Conservation (phyloP, 1,284 basidiomycete genomes). For the Trametes pubescens region DNA sequence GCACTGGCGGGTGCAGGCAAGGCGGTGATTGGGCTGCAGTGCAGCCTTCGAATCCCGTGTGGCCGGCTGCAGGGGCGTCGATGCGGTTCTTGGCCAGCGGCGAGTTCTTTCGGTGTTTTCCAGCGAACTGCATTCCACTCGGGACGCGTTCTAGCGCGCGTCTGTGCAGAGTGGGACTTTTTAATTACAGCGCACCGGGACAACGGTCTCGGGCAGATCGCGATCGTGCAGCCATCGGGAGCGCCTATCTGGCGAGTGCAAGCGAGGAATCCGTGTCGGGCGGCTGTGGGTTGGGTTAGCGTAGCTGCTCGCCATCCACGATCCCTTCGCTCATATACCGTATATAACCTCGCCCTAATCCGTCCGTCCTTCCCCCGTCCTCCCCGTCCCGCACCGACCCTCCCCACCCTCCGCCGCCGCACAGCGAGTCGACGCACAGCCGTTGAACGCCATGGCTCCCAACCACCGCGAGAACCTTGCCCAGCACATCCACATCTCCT, state of each 20-base stretch:
- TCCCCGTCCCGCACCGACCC: constrained; percentile 14
- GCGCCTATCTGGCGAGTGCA: constrained; percentile 15
- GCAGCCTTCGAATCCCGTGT: not conserved
- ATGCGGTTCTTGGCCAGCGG: constrained; percentile 13
- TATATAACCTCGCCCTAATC: constrained; percentile 26
- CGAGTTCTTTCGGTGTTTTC: constrained; percentile 21
- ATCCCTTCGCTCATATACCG: constrained; percentile 13
- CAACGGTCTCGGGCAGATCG: constrained; percentile 11
- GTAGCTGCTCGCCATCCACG: constrained; percentile 18
- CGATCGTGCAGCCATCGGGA: constrained; percentile 5
- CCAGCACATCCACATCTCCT: constrained; percentile 44
- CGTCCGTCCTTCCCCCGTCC: constrained; percentile 24
- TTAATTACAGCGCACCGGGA: constrained; percentile 14
- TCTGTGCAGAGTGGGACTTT: constrained; percentile 9
- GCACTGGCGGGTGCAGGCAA: too few species aligned
- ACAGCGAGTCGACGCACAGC: constrained; percentile 15
- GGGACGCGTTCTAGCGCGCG: constrained; percentile 18
- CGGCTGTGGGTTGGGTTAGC: constrained; percentile 5
- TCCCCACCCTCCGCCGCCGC: constrained; percentile 10
- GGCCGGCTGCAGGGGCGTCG: constrained; percentile 5
- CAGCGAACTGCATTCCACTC: constrained; percentile 23
- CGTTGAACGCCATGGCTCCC: constrained; percentile 27
- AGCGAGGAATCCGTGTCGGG: constrained; percentile 11
- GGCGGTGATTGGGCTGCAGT: constrained; percentile 4
- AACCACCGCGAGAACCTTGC: constrained; percentile 37